phyloP scores from a whole-genome alignment of 352 stramenopile genomes.

The Phytopythium vexans region DNA sequence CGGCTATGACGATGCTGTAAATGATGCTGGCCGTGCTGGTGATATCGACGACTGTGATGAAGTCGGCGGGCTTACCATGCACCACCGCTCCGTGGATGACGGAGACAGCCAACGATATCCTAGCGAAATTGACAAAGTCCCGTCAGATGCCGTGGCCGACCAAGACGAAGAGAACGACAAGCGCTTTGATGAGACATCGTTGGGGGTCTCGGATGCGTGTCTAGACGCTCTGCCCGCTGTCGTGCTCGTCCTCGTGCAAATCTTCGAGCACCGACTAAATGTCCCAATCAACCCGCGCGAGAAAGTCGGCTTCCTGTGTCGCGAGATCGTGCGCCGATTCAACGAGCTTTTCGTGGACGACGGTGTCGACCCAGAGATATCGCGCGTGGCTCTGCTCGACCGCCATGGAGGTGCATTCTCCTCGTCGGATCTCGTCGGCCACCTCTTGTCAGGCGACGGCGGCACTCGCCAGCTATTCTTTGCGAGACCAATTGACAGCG shows the following conservation, averaged over 20 bases:
- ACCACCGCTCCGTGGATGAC: neutral
- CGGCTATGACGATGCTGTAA: neutral
- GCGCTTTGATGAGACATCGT: neutral
- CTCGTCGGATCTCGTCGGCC: constrained; percentile 21
- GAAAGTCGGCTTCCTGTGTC: constrained; percentile 37
- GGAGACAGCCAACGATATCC: too few species aligned
- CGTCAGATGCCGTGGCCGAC: too few species aligned
- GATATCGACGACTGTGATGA: constrained; percentile 1
- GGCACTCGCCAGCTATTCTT: constrained; percentile 1
- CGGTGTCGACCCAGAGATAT: constrained; percentile 16
- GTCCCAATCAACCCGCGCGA: constrained; percentile 54
- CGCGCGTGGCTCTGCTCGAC: constrained; percentile 49
- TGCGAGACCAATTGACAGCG: neutral
- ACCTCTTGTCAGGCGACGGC: constrained; percentile 1
- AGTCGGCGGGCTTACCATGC: constrained; percentile 1
- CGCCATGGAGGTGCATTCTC: constrained; percentile 50
- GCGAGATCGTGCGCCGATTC: constrained; percentile 54
- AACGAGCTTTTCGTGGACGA: constrained; percentile 48
- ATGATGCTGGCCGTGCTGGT: neutral
- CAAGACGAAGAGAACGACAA: neutral
- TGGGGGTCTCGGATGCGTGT: constrained; percentile 8
- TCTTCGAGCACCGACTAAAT: constrained; percentile 46
- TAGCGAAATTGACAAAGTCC: too few species aligned
- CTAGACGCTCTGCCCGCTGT: constrained; percentile 29
- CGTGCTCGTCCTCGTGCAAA: constrained; percentile 51